phyloP scores from a whole-genome alignment of 441 rosid genomes.

The Syzygium malaccense region DNA sequence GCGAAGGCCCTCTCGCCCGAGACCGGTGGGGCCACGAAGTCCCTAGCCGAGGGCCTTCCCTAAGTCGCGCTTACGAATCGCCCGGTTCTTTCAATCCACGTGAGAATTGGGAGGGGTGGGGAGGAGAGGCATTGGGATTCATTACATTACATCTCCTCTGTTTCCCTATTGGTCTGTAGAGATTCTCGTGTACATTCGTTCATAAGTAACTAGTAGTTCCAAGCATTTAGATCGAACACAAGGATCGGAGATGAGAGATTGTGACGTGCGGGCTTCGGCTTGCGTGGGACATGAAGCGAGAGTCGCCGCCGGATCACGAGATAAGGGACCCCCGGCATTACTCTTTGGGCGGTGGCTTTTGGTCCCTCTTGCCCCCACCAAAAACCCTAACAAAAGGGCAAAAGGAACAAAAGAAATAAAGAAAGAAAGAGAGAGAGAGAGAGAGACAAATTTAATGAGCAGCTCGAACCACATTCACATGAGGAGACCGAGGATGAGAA shows the following conservation, averaged over 20 bases:
- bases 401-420: accelerated
- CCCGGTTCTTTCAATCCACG: no score
- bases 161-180: background rate
- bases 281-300: background rate
- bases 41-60: no score
- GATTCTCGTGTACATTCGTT: background rate
- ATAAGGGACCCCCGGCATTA: background rate
- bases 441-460: background rate
- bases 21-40: no score
- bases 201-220: background rate
- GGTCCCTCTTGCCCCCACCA: background rate
- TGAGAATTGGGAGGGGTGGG: background rate
- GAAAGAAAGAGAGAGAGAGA: background rate
- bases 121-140: background rate
- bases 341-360: background rate
- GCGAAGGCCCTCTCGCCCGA: no score
- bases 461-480: background rate
- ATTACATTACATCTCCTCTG: background rate
- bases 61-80: background rate
- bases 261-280: background rate
- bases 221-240: background rate
- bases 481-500: background rate
- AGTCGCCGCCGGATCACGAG: background rate
- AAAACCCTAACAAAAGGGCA: background rate
- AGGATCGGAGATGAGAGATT: background rate